Base-by-base conservation (phyloP, 345 rosid genomes). In the Moricandia moricandioides region DNA sequence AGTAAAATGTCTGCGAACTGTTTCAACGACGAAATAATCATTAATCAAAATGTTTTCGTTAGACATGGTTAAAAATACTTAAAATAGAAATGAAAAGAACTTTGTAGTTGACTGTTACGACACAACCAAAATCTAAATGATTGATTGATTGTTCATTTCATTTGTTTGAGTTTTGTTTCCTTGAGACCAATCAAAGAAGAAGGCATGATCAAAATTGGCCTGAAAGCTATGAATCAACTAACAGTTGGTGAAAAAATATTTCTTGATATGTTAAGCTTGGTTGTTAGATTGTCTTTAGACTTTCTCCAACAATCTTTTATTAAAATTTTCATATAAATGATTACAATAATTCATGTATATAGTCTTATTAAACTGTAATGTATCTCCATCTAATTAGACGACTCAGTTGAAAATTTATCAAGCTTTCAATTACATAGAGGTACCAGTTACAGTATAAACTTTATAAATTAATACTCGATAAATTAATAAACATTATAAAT, bases 31-130 rank as follows among this genome's bases (percentile, higher is more conserved):
- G 52, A 14, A 16, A 47, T n/a, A 18, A 47, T 47, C 52, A 21
- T 21, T 0, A 21, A 21, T 21, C 24, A 21, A 21, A 21, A 21
- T 29, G 31, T 4, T 29, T 29, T 47, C 52, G 52, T 47, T n/a
- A n/a, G 52, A 47, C n/a, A 47, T n/a, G 52, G 14, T 18, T 3
- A 68, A 33, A 54, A 65, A 61, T 47, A 6, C n/a, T 47, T 47
- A n/a, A 47, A n/a, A 47, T 56, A 74, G 31, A 24, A 59, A 62
- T 59, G 86, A 82, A 69, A 83, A 62, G 43, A 74, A 76, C 59
- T 4, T 73, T 77, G 73, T 49, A 24, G 84, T 72, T 83, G 86
- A 82, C 83, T 78, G 80, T 70, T 33, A 62, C 59, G 83, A 66
- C 67, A 83, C 56, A 74, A 51, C 33, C 45, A 66, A 71, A 47